These are phyloP conservation scores for Gracilariopsis chorda DNA, from an alignment of 23 red algal genomes.

Conservation along the genomic window DNA sequence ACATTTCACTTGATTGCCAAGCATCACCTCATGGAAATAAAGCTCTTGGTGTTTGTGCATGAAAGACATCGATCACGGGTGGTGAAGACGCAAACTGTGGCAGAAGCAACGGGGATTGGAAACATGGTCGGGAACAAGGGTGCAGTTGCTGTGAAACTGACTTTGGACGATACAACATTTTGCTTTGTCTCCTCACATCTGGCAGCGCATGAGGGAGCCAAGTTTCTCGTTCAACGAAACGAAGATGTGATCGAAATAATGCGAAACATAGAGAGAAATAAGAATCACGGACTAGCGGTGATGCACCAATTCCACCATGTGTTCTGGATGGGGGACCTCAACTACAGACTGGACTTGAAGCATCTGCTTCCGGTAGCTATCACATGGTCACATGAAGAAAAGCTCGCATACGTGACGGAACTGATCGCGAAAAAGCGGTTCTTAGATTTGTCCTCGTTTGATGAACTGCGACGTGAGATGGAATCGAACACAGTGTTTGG, in stretches of 20 bases:
- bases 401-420: constrained; percentile 31
- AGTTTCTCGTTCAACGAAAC: constrained; percentile 56
- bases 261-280: constrained; percentile 41
- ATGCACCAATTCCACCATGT: constrained; percentile 65
- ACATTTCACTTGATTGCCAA: constrained; percentile 46
- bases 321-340: constrained; percentile 96
- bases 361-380: constrained; percentile 47
- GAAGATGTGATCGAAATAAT: constrained; percentile 65
- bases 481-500: constrained; percentile 56
- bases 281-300: background rate
- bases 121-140: constrained; percentile 77
- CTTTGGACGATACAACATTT: constrained; percentile 60
- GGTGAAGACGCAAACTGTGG: background rate
- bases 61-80: background rate
- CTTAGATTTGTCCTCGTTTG: constrained; percentile 43
- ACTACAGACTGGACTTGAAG: constrained; percentile 86
- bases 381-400: constrained; percentile 48
- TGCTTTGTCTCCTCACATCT: constrained; percentile 78
- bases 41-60: constrained; percentile 63
- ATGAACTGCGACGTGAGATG: constrained; percentile 80
- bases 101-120: constrained; percentile 63
- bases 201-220: constrained; percentile 75
- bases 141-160: constrained; percentile 57
- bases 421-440: constrained; percentile 50
- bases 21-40: constrained; percentile 71